Evolutionary conservation across 495 filamentous ascomycete species (phyloP).

Genomic region (Chaetomium tenue): DNA sequence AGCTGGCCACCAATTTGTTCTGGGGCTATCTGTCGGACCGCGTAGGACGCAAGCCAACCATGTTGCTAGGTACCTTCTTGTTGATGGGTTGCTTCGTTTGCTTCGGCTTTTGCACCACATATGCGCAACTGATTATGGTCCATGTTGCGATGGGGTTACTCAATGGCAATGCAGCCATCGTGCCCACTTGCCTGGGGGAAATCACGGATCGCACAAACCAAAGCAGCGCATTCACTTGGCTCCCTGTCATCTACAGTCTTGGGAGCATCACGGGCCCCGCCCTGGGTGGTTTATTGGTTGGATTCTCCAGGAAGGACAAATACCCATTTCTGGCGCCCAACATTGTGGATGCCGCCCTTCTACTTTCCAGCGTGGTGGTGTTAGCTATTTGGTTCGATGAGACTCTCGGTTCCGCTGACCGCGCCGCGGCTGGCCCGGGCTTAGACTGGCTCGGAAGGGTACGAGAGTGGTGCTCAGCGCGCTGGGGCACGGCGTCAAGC

Average conservation of each 20-base stretch:
- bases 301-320: slow-evolving; percentile 47
- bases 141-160: slow-evolving; percentile 88
- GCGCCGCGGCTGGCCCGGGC: neutral
- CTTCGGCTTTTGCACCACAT: slow-evolving; percentile 82
- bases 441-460: neutral
- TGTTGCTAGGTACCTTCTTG: slow-evolving; percentile 78
- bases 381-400: slow-evolving; percentile 79
- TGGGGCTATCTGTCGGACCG: slow-evolving; percentile 92
- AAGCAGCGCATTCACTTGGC: slow-evolving; percentile 82
- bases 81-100: slow-evolving; percentile 77
- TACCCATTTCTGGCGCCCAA: slow-evolving; percentile 89
- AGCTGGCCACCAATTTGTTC: slow-evolving; percentile 86
- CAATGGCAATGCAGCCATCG: slow-evolving; percentile 83
- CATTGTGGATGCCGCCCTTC: slow-evolving; percentile 64
- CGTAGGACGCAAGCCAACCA: slow-evolving; percentile 89
- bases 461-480: neutral
- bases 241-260: slow-evolving; percentile 89
- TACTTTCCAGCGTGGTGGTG: slow-evolving; percentile 70
- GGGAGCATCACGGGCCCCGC: slow-evolving; percentile 91
- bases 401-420: slow-evolving; percentile 51
- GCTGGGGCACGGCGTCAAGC: neutral
- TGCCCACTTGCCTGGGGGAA: slow-evolving; percentile 91
- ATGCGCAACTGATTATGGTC: slow-evolving; percentile 78
- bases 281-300: slow-evolving; percentile 79
- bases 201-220: slow-evolving; percentile 95